phyloP scores from a whole-genome alignment of 192 early-diverging fungal species.

The Pilaira anomala region DNA sequence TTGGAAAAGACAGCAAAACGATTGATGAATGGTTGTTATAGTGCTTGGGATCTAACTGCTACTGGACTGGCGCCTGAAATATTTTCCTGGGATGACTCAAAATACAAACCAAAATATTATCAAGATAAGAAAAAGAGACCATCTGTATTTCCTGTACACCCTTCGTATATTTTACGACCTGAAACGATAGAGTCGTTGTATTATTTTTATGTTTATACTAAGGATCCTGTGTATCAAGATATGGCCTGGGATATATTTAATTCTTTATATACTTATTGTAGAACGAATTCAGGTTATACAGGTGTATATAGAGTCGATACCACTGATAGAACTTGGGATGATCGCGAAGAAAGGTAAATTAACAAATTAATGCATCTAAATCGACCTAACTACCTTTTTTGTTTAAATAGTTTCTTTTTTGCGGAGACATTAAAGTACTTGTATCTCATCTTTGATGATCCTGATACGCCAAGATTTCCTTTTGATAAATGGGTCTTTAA shows the following conservation, averaged over 20 bases:
- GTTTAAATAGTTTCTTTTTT: constrained; percentile 76
- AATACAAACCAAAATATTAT: neutral
- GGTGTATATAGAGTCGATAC: constrained; percentile 42
- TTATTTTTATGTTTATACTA: constrained; percentile 70
- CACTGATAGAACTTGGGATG: constrained; percentile 27
- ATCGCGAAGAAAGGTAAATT: constrained; percentile 58
- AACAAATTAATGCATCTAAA: neutral
- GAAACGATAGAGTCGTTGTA: constrained; percentile 75
- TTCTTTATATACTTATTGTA: constrained; percentile 47
- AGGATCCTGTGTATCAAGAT: constrained; percentile 61
- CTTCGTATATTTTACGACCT: constrained; percentile 19
- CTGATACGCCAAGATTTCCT: constrained; percentile 47
- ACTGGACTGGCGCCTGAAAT: constrained; percentile 55
- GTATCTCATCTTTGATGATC: constrained; percentile 77
- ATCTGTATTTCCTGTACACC: neutral
- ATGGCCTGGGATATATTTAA: constrained; percentile 65
- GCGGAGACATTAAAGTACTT: constrained; percentile 97
- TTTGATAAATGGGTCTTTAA: constrained; percentile 88
- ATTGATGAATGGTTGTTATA: constrained; percentile 48
- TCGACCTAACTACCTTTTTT: neutral
- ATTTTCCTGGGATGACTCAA: constrained; percentile 29
- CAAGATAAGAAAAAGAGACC: constrained; percentile 3
- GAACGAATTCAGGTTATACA: constrained; percentile 46
- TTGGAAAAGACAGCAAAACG: constrained; percentile 35
- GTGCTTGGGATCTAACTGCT: constrained; percentile 38